Evolutionary conservation across 2,329 filamentous ascomycete species (phyloP).

Genomic region (Colletotrichum graminicola): DNA sequence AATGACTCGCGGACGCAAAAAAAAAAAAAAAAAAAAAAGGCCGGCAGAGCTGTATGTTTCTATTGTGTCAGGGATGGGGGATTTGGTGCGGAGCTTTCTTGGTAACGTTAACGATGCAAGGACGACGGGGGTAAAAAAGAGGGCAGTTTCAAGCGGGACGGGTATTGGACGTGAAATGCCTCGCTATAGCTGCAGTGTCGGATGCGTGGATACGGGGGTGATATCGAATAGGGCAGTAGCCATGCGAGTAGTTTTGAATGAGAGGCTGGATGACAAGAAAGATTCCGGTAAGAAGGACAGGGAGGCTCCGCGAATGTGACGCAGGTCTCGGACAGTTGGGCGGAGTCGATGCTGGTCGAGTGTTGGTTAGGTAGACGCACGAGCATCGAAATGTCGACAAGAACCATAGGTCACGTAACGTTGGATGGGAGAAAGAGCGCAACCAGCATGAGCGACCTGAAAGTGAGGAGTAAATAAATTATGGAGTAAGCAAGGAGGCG

Average conservation of each 20-base stretch:
- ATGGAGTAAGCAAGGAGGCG: conserved; percentile 3
- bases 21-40: conserved; percentile 15
- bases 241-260: not conserved
- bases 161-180: conserved; percentile 2
- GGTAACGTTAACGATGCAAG: conserved; percentile 12
- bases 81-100: conserved; percentile 23
- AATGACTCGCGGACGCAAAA: conserved; percentile 36
- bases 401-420: conserved; percentile 9
- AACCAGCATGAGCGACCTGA: not conserved
- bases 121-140: conserved; percentile 9
- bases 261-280: conserved; percentile 34
- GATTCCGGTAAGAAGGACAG: conserved; percentile 35
- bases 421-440: not conserved
- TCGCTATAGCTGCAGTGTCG: conserved; percentile 8
- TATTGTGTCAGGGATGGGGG: conserved; percentile 24
- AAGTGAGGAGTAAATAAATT: not conserved
- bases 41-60: conserved; percentile 18
- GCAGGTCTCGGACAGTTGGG: conserved; percentile 19
- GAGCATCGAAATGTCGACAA: not conserved
- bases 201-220: conserved; percentile 7
- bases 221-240: conserved; percentile 18
- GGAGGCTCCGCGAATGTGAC: conserved; percentile 14
- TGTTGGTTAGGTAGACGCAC: not conserved
- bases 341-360: not conserved
- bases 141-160: not conserved